Evolutionary conservation across 2,329 filamentous ascomycete genomes (phyloP).

Genomic region (Verticillium alfalfae): DNA sequence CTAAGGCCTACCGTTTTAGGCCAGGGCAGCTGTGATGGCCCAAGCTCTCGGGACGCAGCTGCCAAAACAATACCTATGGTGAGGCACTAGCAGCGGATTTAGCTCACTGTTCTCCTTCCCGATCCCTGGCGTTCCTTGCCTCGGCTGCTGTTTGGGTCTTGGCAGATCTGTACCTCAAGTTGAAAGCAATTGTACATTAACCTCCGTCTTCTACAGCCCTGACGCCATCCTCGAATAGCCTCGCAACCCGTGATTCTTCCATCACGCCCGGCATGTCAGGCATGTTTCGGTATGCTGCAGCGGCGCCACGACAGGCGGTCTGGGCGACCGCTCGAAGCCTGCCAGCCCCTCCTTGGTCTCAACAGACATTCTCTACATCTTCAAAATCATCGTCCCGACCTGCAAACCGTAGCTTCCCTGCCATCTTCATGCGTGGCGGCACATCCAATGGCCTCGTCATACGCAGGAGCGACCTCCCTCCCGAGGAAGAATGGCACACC

Average conservation of each 20-base stretch:
- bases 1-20: too few relatives aligned
- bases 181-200: too few relatives aligned
- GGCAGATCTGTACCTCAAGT: too few relatives aligned
- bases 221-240: too few relatives aligned
- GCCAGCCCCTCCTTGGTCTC: neutral
- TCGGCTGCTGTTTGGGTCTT: too few relatives aligned
- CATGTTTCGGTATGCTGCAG: neutral
- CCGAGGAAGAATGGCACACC: slow-evolving; percentile 22
- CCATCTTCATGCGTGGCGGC: slow-evolving; percentile 29
- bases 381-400: neutral
- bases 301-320: neutral
- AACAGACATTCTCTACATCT: neutral
- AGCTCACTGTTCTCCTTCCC: too few relatives aligned
- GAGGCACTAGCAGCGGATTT: too few relatives aligned
- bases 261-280: neutral
- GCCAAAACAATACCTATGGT: too few relatives aligned
- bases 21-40: too few relatives aligned
- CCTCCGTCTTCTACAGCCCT: too few relatives aligned
- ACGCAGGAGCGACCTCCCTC: slow-evolving; percentile 26
- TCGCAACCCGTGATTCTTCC: neutral
- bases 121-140: too few relatives aligned
- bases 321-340: neutral
- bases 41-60: too few relatives aligned
- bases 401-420: slow-evolving; percentile 22
- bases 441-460: slow-evolving; percentile 25